These are phyloP conservation scores for Termitomyces sp. DNA, from an alignment of 768 basidiomycete genomes.

Conservation along the genomic window DNA sequence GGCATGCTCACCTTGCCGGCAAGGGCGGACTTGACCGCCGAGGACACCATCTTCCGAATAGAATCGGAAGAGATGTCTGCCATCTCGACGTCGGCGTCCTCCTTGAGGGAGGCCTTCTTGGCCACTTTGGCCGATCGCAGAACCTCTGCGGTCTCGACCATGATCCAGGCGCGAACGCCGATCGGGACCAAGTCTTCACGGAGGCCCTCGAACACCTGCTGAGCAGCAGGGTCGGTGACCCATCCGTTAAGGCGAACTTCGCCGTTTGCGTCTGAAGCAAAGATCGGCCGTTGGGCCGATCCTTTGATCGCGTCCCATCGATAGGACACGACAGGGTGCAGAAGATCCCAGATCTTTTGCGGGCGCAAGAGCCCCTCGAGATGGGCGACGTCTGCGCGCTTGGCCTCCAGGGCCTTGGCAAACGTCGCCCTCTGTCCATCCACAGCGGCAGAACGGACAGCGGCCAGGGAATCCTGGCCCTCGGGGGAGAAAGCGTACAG, in stretches of 20 bases:
- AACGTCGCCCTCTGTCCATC: not conserved
- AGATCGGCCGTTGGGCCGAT: not conserved
- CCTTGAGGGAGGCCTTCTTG: not conserved
- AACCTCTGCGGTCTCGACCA: not conserved
- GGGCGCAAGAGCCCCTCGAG: too few relatives aligned
- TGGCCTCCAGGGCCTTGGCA: too few relatives aligned
- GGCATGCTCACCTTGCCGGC: not conserved
- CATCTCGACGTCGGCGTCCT: not conserved
- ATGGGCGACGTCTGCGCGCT: too few relatives aligned
- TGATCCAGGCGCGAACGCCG: not conserved
- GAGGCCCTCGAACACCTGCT: not conserved
- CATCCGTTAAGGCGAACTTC: not conserved
- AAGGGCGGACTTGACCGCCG: not conserved
- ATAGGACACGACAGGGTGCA: not conserved
- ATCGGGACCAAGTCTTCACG: not conserved
- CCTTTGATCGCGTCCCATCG: not conserved
- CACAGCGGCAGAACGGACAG: not conserved
- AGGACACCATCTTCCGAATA: not conserved
- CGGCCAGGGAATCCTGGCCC: not conserved
- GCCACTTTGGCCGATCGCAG: too few relatives aligned
- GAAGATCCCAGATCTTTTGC: not conserved
- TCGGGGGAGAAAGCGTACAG: not conserved
- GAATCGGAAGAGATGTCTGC: not conserved
- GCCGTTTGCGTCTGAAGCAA: rapidly evolving
- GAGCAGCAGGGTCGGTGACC: not conserved